Evolutionary conservation across 495 filamentous ascomycete genomes (phyloP).

Genomic region (Ascobolus immersus): DNA sequence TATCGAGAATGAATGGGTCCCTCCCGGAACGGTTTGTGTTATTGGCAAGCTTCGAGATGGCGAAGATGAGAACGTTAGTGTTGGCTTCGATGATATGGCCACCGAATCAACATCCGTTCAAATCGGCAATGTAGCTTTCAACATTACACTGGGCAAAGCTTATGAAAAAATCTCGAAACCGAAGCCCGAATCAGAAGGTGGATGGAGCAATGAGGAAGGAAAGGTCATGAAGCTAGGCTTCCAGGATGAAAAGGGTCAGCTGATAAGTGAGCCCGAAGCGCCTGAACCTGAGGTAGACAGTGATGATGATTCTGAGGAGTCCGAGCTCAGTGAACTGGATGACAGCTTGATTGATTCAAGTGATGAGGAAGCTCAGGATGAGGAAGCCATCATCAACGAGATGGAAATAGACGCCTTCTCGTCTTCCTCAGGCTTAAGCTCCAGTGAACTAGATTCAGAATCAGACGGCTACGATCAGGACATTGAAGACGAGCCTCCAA

Average conservation of each 20-base stretch:
- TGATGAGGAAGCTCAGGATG: background rate
- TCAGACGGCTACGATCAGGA: slow-evolving; percentile 1
- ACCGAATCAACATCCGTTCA: no score
- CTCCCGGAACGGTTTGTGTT: slow-evolving; percentile 5
- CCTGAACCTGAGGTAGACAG: no score
- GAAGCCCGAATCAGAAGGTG: background rate
- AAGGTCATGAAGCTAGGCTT: background rate
- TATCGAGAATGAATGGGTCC: slow-evolving; percentile 37
- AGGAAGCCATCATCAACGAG: background rate
- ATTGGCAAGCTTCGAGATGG: slow-evolving; percentile 5
- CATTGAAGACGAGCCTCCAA: background rate
- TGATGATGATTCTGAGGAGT: no score
- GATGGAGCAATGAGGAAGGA: background rate
- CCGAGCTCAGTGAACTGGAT: no score
- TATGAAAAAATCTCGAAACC: background rate
- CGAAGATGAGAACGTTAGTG: slow-evolving; percentile 15
- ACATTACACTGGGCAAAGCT: no score
- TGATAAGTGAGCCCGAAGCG: no score
- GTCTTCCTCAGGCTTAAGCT: no score
- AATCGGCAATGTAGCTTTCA: no score
- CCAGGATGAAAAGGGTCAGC: background rate
- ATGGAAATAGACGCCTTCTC: no score
- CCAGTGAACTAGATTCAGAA: no score
- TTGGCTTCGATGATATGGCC: slow-evolving; percentile 12
- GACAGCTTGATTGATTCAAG: background rate